Percentiles rank a stretch among this genome's conserved stretches.
Conservation (phyloP, 305 asterid genomes). For the Galium porrigens region DNA sequence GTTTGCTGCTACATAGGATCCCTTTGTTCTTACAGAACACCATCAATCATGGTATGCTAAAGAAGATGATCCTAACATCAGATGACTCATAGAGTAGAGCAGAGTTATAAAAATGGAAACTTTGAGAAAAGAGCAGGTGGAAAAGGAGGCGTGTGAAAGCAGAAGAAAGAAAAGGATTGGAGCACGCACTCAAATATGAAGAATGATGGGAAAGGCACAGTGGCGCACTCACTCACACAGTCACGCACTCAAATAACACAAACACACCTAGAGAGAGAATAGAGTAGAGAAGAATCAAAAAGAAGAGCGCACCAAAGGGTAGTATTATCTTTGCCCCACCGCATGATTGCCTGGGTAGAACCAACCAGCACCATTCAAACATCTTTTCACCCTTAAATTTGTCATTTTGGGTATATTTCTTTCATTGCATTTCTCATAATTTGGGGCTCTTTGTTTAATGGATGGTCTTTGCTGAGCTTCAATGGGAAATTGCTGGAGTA, state of each 20-base stretch:
- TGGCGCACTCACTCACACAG: neutral
- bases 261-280: no score
- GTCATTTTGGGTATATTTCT: conserved; percentile 5
- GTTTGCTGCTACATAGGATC: no score
- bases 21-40: no score
- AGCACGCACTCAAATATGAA: conserved; percentile 15
- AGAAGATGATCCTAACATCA: no score
- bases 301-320: neutral
- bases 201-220: neutral
- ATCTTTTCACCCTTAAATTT: neutral
- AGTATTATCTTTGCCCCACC: neutral
- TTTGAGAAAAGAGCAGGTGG: neutral
- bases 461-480: neutral
- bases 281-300: no score
- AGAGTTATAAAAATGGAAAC: neutral
- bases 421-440: neutral
- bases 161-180: conserved; percentile 13
- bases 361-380: neutral
- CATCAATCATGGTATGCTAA: neutral
- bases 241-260: no score
- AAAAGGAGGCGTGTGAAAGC: conserved; percentile 9
- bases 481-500: conserved; percentile 72
- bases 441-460: neutral
- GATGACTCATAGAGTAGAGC: neutral
- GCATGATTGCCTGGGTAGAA: conserved; percentile 11